Evolutionary conservation across 441 rosid species (phyloP), one percentile per base, ranked within the genome.

Genomic region (Populus hybrid): DNA sequence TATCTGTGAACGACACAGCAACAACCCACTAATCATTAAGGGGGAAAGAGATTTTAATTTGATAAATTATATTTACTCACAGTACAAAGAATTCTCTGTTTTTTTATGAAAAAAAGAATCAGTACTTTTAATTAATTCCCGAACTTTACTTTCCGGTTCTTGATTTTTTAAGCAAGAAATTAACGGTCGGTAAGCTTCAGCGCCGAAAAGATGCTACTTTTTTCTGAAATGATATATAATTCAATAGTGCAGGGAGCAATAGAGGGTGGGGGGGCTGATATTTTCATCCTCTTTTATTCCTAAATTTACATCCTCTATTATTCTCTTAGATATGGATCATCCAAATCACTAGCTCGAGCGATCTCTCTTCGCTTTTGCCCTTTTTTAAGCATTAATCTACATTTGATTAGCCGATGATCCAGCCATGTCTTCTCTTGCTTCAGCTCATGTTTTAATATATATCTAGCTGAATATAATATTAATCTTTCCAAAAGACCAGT

Each of bases 181-280:
- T 30, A 9, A 42, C 61, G 73, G 73, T 63, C 77, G 79, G 79
- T 40, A 76, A 10, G 73, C 76, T 28, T 77, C 38, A 40, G 54
- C 50, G 78, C 34, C 61, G 69, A 71, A 80, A 76, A 34, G 65
- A 30, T 46, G 18, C 16, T 79, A 24, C 54, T 61, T 69, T 75
- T 28, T 54, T 26, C 26, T 69, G 77, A 75, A 34, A 75, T 73
- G 77, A 72, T 76, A 79, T 65, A 81, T 84, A 0, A 78, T 73
- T 83, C 82, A 83, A 83, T 83, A 71, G 78, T 72, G 78, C 64
- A 73, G 82, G 0, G 67, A 42, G 73, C 67, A 36, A 74, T 74
- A 69, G 4, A 2, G 46, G 46, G 30, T 54, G 81, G 76, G 4
- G 18, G 66, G 70, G 20, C 63, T 81, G 74, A 80, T 69, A 72